Evolutionary conservation across 306 rosid genomes (phyloP).

Genomic region (Ochetophila trinervis): DNA sequence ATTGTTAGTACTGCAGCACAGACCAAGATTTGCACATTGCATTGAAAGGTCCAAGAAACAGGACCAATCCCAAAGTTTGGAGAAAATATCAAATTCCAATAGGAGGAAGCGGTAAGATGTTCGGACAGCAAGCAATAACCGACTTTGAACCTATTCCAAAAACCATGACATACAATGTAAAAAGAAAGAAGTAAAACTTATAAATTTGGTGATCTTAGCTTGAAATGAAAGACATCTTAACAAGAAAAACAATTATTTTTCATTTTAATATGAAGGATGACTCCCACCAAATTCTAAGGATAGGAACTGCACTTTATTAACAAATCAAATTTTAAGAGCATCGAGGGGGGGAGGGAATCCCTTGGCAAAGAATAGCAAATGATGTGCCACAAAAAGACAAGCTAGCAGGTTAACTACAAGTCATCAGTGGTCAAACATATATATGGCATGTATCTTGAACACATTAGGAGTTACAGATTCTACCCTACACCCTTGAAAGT

Average conservation of each 20-base stretch:
- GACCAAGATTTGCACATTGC: slow-evolving; percentile 28
- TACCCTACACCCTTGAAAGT: too few relatives aligned
- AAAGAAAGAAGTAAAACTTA: background rate
- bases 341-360: background rate
- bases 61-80: slow-evolving; percentile 78
- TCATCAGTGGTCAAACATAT: too few relatives aligned
- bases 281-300: too few relatives aligned
- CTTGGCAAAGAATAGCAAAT: too few relatives aligned
- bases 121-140: slow-evolving; percentile 38
- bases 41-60: slow-evolving; percentile 52
- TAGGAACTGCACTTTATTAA: too few relatives aligned
- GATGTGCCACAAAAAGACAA: too few relatives aligned
- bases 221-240: background rate
- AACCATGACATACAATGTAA: background rate
- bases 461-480: too few relatives aligned
- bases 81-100: slow-evolving; percentile 48
- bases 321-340: too few relatives aligned
- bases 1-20: slow-evolving; percentile 4
- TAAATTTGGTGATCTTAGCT: background rate
- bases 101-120: slow-evolving; percentile 73
- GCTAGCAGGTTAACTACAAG: too few relatives aligned
- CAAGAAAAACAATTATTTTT: background rate
- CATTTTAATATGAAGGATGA: background rate
- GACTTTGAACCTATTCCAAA: slow-evolving; percentile 37
- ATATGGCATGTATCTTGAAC: too few relatives aligned